Evolutionary conservation across 2,329 filamentous ascomycete species (phyloP).

Genomic region (Colletotrichum zoysiae): DNA sequence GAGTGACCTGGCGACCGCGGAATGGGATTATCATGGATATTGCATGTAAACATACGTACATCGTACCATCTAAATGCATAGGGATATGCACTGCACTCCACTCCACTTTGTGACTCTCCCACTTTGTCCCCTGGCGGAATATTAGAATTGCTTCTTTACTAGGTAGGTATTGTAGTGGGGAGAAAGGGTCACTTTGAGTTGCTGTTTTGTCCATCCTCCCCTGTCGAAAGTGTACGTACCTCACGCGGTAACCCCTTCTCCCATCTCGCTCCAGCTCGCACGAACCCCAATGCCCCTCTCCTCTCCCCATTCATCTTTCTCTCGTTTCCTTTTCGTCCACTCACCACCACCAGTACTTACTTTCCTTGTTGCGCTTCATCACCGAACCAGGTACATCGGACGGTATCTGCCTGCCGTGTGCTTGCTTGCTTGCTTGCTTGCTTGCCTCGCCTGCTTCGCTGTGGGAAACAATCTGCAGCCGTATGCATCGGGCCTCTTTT

Average conservation of each 20-base stretch:
- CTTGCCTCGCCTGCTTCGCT: slow-evolving; percentile 4
- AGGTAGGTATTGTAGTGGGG: neutral
- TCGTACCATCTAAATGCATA: neutral
- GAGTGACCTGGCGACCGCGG: neutral
- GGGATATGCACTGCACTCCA: no score
- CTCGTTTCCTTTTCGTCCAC: slow-evolving; percentile 4
- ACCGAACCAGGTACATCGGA: neutral
- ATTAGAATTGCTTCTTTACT: slow-evolving; percentile 28
- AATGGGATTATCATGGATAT: neutral
- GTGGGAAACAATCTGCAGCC: slow-evolving; percentile 18
- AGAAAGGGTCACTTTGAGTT: neutral
- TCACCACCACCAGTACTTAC: slow-evolving; percentile 3
- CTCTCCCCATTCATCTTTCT: slow-evolving; percentile 2
- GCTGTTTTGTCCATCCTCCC: slow-evolving; percentile 5
- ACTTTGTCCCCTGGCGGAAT: slow-evolving; percentile 3
- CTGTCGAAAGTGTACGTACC: slow-evolving; percentile 13
- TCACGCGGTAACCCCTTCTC: neutral
- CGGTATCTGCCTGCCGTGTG: neutral
- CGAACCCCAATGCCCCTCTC: slow-evolving; percentile 15
- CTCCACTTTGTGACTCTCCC: neutral
- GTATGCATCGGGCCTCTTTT: slow-evolving; percentile 41
- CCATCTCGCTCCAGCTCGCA: slow-evolving; percentile 21
- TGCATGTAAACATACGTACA: neutral
- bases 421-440: neutral
- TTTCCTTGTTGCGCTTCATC: slow-evolving; percentile 6